A percentile compares a stretch with the other conserved stretches of the same genome.
phyloP scores from a whole-genome alignment of 345 rosid species.

The Eucalyptus paniculata region DNA sequence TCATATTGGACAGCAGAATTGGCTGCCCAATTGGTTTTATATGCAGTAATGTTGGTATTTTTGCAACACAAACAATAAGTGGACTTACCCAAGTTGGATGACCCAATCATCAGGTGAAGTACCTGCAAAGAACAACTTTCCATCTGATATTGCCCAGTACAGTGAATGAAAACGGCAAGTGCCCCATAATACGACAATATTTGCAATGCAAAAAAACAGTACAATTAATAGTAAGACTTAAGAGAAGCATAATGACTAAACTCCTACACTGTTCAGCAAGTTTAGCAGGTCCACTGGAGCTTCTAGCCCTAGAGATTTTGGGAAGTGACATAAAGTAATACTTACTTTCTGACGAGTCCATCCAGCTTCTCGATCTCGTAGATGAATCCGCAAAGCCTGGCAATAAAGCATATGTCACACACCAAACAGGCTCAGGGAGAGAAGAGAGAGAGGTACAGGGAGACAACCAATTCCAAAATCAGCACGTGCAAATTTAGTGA shows the following conservation, averaged over 20 bases:
- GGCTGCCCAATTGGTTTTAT: background rate
- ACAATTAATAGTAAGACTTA: background rate
- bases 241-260: background rate
- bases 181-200: background rate
- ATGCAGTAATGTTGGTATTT: background rate
- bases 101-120: conserved; percentile 28
- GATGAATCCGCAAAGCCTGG: conserved; percentile 47
- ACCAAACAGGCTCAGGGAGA: background rate
- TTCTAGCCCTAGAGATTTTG: background rate
- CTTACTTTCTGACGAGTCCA: conserved; percentile 71
- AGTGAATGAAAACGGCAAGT: background rate
- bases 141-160: background rate
- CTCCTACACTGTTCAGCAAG: background rate
- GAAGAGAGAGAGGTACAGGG: background rate
- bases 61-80: background rate
- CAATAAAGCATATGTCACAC: background rate
- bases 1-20: background rate
- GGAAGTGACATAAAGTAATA: background rate
- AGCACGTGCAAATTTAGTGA: background rate
- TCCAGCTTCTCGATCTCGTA: conserved; percentile 34
- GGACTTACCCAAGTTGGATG: conserved; percentile 29
- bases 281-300: background rate
- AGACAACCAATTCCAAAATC: background rate
- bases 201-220: background rate
- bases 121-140: conserved; percentile 13